These are phyloP conservation scores for Rutstroemia sp. DNA, from an alignment of 2,329 filamentous ascomycete genomes.

Conservation along the genomic window DNA sequence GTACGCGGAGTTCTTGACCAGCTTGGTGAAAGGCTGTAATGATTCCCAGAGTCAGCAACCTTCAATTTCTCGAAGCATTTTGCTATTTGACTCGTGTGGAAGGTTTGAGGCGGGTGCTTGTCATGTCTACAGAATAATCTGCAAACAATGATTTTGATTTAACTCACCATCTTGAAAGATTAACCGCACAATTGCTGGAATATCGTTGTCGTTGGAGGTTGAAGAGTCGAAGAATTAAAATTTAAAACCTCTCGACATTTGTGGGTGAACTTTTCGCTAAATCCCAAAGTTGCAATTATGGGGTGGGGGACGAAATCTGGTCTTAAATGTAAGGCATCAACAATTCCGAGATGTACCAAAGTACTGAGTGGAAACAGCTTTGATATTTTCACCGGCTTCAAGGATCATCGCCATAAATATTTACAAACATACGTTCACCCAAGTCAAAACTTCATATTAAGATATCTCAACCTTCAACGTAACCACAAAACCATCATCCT, in stretches of 20 bases:
- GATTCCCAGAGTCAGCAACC: conserved; percentile 93
- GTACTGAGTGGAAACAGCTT: conserved; percentile 28
- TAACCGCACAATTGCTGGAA: conserved; percentile 30
- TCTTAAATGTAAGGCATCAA: conserved; percentile 32
- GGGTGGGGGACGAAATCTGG: conserved; percentile 8
- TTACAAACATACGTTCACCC: too few relatives aligned
- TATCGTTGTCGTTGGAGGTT: conserved; percentile 34
- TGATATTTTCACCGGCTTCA: too few relatives aligned
- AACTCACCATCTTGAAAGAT: conserved; percentile 64
- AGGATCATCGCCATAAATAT: too few relatives aligned
- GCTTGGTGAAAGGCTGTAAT: conserved; percentile 80
- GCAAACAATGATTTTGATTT: conserved; percentile 19
- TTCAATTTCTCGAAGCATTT: conserved; percentile 97
- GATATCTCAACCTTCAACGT: too few relatives aligned
- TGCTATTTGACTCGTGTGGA: conserved; percentile 58
- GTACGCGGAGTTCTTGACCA: conserved; percentile 97
- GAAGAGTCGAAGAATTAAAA: conserved; percentile 8
- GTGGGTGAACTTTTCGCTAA: conserved; percentile 9
- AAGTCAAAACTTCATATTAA: too few relatives aligned
- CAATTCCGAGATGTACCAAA: conserved; percentile 66
- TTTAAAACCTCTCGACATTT: conserved; percentile 4
- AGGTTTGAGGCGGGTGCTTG: conserved; percentile 18
- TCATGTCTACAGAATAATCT: conserved; percentile 10
- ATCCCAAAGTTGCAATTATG: background rate
- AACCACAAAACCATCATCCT: too few relatives aligned